A percentile compares a stretch with the other conserved stretches of the same genome.
phyloP scores from a whole-genome alignment of 768 basidiomycete genomes.

The Tubosaeta sp. region DNA sequence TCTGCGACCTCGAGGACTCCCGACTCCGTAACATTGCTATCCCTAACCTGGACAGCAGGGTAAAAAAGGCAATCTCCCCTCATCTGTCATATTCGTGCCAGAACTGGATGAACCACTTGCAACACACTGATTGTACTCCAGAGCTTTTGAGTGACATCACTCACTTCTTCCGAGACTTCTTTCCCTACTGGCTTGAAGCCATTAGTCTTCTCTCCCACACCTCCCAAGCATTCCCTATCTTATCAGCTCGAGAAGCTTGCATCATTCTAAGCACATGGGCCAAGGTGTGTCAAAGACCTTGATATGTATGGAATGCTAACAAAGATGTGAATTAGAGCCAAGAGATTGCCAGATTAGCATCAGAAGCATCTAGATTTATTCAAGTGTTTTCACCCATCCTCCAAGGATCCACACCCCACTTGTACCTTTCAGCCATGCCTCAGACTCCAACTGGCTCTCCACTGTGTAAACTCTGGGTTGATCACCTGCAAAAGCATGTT shows the following conservation, averaged over 20 bases:
- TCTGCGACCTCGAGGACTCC: background rate
- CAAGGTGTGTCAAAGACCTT: background rate
- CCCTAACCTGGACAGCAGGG: background rate
- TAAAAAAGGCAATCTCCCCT: background rate
- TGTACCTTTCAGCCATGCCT: too few species aligned
- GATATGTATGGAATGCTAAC: background rate
- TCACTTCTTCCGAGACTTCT: background rate
- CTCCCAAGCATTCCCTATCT: background rate
- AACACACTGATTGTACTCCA: background rate
- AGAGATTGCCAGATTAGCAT: background rate
- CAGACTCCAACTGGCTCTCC: too few species aligned
- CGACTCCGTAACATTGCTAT: background rate
- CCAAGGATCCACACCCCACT: background rate
- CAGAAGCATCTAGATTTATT: background rate
- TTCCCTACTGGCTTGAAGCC: too few species aligned
- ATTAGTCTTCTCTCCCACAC: background rate
- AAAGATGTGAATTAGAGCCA: background rate
- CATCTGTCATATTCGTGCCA: background rate
- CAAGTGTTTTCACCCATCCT: background rate
- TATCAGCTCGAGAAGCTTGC: background rate
- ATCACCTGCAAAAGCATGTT: too few species aligned
- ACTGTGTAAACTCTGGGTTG: too few species aligned
- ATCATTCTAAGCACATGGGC: background rate
- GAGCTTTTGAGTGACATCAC: background rate
- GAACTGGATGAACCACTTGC: background rate